phyloP scores from a whole-genome alignment of 345 rosid species.

The Hibiscus trionum region DNA sequence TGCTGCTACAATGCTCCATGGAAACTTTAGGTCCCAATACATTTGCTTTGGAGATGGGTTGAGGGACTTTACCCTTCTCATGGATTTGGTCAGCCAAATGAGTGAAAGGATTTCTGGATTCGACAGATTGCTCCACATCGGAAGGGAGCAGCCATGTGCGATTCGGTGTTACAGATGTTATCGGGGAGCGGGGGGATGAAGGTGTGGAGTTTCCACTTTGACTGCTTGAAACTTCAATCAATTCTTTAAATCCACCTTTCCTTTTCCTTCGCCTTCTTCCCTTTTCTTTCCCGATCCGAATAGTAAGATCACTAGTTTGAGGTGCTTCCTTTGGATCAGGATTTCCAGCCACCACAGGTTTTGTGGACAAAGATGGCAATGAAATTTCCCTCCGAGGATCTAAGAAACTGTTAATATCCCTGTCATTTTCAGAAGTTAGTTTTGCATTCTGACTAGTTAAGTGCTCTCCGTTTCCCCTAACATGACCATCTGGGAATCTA shows the following conservation, averaged over 20 bases:
- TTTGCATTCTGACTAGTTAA: conserved; percentile 13
- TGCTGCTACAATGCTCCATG: conserved; percentile 10
- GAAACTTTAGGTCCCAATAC: conserved; percentile 17
- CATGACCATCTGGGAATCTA: conserved; percentile 14
- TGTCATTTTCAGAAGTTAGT: conserved; percentile 15
- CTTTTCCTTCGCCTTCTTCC: conserved; percentile 70
- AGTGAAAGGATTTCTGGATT: conserved; percentile 25
- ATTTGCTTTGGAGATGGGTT: conserved; percentile 16
- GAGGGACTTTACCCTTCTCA: conserved; percentile 21
- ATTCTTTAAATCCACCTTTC: conserved; percentile 40
- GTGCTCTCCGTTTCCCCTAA: conserved; percentile 7
- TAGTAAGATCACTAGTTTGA: conserved; percentile 43
- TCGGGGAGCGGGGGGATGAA: conserved; percentile 70
- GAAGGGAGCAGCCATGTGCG: conserved; percentile 28
- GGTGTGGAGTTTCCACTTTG: conserved; percentile 93
- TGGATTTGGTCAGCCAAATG: conserved; percentile 23
- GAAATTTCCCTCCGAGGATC: conserved; percentile 10
- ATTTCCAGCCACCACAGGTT: conserved; percentile 20
- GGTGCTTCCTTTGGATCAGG: conserved; percentile 26
- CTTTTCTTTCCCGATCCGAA: conserved; percentile 56
- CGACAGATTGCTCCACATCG: conserved; percentile 20
- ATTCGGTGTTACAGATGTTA: conserved; percentile 22
- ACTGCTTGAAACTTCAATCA: conserved; percentile 72
- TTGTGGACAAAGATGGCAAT: conserved; percentile 20
- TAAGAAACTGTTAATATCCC: not conserved